Evolutionary conservation across 768 basidiomycete genomes (phyloP).

Genomic region (Gyrodon lividus): DNA sequence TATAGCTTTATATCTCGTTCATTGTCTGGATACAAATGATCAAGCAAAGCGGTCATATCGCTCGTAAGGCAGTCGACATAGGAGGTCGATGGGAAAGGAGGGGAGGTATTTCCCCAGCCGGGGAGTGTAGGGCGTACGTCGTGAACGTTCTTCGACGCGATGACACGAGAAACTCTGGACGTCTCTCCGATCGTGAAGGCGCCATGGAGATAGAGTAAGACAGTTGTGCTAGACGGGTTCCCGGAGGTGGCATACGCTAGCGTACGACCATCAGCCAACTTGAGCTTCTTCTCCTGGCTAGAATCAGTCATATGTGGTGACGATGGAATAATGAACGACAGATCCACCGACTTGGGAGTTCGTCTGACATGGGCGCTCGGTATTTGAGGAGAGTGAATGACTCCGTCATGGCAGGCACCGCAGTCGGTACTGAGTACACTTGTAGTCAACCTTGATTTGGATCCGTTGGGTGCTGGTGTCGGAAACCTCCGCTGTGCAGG

Average conservation of each 20-base stretch:
- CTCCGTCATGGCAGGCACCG: no score
- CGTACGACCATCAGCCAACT: constrained; percentile 39
- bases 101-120: constrained; percentile 57
- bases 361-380: no score
- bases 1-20: constrained; percentile 42
- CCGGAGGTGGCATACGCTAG: constrained; percentile 57
- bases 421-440: no score
- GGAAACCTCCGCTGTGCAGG: no score
- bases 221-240: constrained; percentile 44
- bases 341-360: no score
- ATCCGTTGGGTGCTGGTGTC: no score
- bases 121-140: constrained; percentile 52
- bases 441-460: no score
- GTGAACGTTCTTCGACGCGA: constrained; percentile 43
- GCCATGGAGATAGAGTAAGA: constrained; percentile 59
- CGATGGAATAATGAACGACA: neutral
- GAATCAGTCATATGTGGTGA: constrained; percentile 4
- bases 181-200: constrained; percentile 50
- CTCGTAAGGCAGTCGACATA: constrained; percentile 43
- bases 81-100: constrained; percentile 30
- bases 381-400: no score
- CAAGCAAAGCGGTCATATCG: constrained; percentile 47
- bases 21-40: constrained; percentile 47
- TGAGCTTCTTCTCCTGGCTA: constrained; percentile 17
- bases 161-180: constrained; percentile 30